Evolutionary conservation across 1,284 basidiomycete genomes (phyloP).

Genomic region (Leccinum fallax): DNA sequence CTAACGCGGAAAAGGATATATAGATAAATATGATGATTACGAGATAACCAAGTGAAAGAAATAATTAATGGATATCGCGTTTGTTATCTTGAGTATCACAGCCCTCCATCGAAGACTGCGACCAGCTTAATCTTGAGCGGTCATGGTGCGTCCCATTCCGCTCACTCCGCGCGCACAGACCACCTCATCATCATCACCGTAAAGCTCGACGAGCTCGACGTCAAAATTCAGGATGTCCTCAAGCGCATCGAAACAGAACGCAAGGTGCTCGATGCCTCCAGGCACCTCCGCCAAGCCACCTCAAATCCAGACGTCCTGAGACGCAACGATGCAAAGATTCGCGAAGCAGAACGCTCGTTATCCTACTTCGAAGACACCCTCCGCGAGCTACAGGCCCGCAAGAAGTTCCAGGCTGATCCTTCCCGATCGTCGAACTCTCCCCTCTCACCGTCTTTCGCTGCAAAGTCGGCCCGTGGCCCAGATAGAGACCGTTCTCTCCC

Average conservation of each 20-base stretch:
- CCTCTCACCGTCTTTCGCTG: slow-evolving; percentile 28
- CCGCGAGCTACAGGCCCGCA: slow-evolving; percentile 79
- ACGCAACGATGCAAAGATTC: slow-evolving; percentile 83
- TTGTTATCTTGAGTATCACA: slow-evolving; percentile 35
- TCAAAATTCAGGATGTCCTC: slow-evolving; percentile 91
- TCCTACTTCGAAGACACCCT: slow-evolving; percentile 89
- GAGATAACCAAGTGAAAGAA: slow-evolving; percentile 33
- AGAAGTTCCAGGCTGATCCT: slow-evolving; percentile 63
- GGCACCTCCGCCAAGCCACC: slow-evolving; percentile 80
- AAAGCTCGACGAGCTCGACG: slow-evolving; percentile 63
- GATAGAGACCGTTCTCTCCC: slow-evolving; percentile 39
- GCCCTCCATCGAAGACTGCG: slow-evolving; percentile 25
- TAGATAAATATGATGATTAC: slow-evolving; percentile 25
- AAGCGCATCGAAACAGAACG: slow-evolving; percentile 90
- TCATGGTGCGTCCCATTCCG: slow-evolving; percentile 35
- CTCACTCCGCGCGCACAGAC: slow-evolving; percentile 6
- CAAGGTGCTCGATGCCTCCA: slow-evolving; percentile 88
- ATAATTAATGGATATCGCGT: neutral
- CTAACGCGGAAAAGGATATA: neutral
- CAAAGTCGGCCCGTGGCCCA: slow-evolving; percentile 24
- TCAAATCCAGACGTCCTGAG: slow-evolving; percentile 86
- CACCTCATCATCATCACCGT: slow-evolving; percentile 8
- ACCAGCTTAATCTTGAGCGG: slow-evolving; percentile 11
- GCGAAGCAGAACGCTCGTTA: slow-evolving; percentile 84
- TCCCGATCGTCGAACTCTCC: slow-evolving; percentile 48